phyloP scores from a whole-genome alignment of 2,329 filamentous ascomycete genomes.

The Aspergillus vadensis region DNA sequence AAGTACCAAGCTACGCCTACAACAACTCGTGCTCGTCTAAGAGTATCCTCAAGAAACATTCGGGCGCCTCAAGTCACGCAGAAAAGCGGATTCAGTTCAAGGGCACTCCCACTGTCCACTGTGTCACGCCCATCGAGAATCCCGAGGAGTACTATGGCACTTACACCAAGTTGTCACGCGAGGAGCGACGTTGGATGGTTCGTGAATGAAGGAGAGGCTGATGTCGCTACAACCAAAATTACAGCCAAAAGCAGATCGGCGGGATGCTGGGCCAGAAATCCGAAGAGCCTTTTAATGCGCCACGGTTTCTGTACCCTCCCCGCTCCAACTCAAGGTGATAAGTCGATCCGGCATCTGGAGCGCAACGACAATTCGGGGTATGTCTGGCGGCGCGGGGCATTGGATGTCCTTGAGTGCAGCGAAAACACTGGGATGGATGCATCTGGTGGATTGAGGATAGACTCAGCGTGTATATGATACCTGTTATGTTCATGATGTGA shows the following conservation, averaged over 20 bases:
- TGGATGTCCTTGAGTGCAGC: conserved; percentile 3
- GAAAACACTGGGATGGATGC: conserved; percentile 6
- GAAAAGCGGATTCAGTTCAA: conserved; percentile 48
- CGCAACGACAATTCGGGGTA: background rate
- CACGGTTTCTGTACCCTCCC: background rate
- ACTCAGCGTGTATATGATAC: conserved; percentile 21
- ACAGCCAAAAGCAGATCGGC: background rate
- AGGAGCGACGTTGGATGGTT: conserved; percentile 50
- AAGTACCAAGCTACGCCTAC: conserved; percentile 46
- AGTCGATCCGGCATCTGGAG: conserved; percentile 6
- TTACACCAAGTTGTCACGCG: conserved; percentile 48
- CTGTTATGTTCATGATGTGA: conserved; percentile 29
- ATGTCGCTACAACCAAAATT: background rate
- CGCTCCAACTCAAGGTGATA: conserved; percentile 12
- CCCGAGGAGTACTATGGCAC: conserved; percentile 52
- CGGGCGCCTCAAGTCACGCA: conserved; percentile 19
- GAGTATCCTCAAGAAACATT: conserved; percentile 52
- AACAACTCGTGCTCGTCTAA: conserved; percentile 48
- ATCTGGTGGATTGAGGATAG: conserved; percentile 2
- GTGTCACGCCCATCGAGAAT: conserved; percentile 52
- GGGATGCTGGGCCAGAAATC: background rate
- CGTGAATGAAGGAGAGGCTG: conserved; percentile 34
- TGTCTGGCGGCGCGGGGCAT: background rate
- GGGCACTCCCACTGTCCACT: conserved; percentile 48
- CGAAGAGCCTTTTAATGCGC: background rate